Percentiles rank a stretch among this genome's conserved stretches.
phyloP scores from a whole-genome alignment of 176 grass and related monocot genomes.

The Oryza glumipatula region DNA sequence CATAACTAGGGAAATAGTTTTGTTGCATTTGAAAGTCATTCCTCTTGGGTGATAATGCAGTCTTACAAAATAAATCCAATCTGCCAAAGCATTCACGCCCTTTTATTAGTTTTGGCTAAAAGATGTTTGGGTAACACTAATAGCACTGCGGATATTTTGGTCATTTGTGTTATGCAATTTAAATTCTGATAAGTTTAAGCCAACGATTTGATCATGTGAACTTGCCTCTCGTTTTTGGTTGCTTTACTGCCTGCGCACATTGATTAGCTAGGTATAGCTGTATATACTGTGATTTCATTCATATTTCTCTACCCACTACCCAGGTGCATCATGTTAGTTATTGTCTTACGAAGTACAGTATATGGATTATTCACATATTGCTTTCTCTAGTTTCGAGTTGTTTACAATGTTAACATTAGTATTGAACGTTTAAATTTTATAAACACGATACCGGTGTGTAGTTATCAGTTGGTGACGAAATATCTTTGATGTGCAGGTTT shows the following conservation, averaged over 20 bases:
- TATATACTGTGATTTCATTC: not conserved
- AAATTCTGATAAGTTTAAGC: not conserved
- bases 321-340: not conserved
- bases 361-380: constrained; percentile 8
- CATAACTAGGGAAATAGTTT: not conserved
- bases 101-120: constrained; percentile 25
- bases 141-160: not conserved
- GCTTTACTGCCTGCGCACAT: not conserved
- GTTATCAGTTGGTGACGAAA: constrained; percentile 29
- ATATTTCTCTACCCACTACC: constrained; percentile 8
- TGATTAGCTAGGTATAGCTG: not conserved
- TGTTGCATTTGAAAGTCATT: not conserved
- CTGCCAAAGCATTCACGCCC: constrained; percentile 8
- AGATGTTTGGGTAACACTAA: not conserved
- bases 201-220: not conserved
- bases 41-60: not conserved
- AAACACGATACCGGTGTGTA: not conserved
- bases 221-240: constrained; percentile 1
- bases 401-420: not conserved
- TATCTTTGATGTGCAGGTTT: constrained; percentile 56
- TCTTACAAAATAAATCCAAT: constrained; percentile 3
- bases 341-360: constrained; percentile 28
- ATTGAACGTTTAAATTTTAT: not conserved
- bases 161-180: not conserved
- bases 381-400: not conserved